These are phyloP conservation scores for Fusarium sp. DNA, from an alignment of 2,329 filamentous ascomycete genomes.

Conservation along the genomic window DNA sequence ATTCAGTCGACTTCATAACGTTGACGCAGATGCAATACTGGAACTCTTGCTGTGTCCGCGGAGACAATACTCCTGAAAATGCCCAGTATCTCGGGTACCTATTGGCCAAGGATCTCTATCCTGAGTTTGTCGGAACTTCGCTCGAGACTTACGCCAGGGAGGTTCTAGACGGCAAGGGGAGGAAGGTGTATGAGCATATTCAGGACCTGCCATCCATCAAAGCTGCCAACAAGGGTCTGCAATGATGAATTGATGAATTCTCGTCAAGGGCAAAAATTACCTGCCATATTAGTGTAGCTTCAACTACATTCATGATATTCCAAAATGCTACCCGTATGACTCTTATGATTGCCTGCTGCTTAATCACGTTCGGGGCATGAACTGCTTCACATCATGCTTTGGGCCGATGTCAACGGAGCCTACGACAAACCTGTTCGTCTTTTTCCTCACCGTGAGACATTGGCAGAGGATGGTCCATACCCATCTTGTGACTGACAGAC, in stretches of 20 bases:
- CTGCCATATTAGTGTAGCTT: background rate
- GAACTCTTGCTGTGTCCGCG: background rate
- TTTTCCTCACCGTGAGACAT: no score
- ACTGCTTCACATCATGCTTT: no score
- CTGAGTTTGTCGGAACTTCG: background rate
- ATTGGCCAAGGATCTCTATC: background rate
- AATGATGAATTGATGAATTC: background rate
- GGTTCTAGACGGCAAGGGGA: background rate
- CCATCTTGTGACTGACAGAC: no score
- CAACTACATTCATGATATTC: background rate
- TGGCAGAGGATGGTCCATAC: no score
- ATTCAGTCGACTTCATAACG: background rate
- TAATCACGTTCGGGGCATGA: no score
- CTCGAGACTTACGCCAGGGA: background rate
- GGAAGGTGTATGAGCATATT: background rate
- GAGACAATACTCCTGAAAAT: background rate
- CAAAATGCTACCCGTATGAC: background rate
- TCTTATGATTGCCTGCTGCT: no score
- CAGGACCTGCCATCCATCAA: background rate
- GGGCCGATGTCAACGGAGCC: no score
- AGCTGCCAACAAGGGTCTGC: background rate
- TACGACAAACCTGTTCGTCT: no score
- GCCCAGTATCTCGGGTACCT: background rate
- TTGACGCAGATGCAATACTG: background rate
- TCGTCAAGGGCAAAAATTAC: background rate